These are phyloP conservation scores for Aotearoamyces nothofagi DNA, from an alignment of 2,329 filamentous ascomycete species.

Conservation along the genomic window DNA sequence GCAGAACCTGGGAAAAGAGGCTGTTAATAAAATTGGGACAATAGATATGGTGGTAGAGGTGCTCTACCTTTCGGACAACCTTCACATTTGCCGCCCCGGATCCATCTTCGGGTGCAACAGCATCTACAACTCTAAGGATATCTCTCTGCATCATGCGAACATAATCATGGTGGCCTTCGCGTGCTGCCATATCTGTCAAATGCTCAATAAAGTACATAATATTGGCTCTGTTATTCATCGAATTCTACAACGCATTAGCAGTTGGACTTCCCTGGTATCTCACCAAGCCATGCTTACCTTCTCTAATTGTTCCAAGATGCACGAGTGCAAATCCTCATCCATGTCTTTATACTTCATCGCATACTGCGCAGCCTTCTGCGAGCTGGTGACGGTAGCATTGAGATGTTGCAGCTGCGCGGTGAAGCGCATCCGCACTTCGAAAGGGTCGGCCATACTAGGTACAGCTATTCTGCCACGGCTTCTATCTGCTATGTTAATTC, in stretches of 20 bases:
- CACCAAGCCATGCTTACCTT: slow-evolving; percentile 41
- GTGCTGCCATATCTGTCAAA: slow-evolving; percentile 51
- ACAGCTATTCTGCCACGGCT: too few species aligned
- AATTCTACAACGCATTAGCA: slow-evolving; percentile 39
- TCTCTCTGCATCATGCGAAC: slow-evolving; percentile 91
- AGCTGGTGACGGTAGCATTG: slow-evolving; percentile 76
- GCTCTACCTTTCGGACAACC: slow-evolving; percentile 64
- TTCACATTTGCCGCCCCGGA: slow-evolving; percentile 88
- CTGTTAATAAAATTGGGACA: slow-evolving; percentile 3
- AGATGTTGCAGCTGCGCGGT: slow-evolving; percentile 79
- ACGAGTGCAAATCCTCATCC: slow-evolving; percentile 94
- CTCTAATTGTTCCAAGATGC: slow-evolving; percentile 91
- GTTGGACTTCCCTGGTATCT: too few species aligned
- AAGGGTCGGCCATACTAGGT: slow-evolving; percentile 56
- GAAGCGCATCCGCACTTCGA: slow-evolving; percentile 97
- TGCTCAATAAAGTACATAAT: slow-evolving; percentile 99
- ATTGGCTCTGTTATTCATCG: slow-evolving; percentile 93
- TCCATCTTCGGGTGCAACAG: slow-evolving; percentile 75
- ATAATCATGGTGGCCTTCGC: slow-evolving; percentile 65
- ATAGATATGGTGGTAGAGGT: slow-evolving; percentile 3
- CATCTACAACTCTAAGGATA: slow-evolving; percentile 80
- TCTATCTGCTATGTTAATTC: too few species aligned
- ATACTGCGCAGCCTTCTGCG: slow-evolving; percentile 88
- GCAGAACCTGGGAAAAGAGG: slow-evolving; percentile 37
- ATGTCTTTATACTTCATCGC: slow-evolving; percentile 86